Conservation (phyloP, 2,329 filamentous ascomycete species). For the Dissoconium aciculare region DNA sequence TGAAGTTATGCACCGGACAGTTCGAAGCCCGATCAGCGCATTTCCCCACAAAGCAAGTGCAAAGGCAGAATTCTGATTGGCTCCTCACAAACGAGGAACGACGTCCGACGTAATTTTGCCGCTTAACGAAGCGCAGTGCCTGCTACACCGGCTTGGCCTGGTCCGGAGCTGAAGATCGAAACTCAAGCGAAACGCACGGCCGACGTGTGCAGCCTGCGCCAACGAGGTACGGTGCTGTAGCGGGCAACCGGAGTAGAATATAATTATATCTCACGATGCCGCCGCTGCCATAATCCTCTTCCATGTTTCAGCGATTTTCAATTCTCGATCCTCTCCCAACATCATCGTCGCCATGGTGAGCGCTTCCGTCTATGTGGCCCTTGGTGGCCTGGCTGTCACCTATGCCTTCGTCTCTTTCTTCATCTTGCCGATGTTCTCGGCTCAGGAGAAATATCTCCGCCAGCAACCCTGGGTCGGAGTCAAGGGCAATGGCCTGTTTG, state of each 20-base stretch:
- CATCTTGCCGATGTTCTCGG: constrained; percentile 6
- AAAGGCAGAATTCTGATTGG: no score
- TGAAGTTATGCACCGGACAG: no score
- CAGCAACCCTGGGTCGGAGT: constrained; percentile 10
- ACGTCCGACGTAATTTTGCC: no score
- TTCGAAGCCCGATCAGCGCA: no score
- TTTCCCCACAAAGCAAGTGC: no score
- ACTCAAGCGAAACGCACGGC: not conserved
- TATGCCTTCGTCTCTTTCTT: constrained; percentile 6
- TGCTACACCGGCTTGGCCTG: no score
- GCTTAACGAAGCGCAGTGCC: no score
- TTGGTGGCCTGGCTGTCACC: constrained; percentile 5
- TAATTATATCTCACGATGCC: no score
- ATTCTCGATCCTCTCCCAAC: not conserved
- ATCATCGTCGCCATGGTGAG: not conserved
- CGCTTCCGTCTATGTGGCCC: not conserved
- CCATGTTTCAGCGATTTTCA: not conserved
- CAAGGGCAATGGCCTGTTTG: constrained; percentile 10
- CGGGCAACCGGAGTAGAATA: no score
- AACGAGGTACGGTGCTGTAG: not conserved
- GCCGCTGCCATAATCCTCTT: not conserved
- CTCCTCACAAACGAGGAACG: no score
- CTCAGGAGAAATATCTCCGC: constrained; percentile 6
- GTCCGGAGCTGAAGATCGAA: no score
- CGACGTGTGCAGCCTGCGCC: not conserved